phyloP scores from a whole-genome alignment of 2,329 filamentous ascomycete species.

The Calonectria crousiana region DNA sequence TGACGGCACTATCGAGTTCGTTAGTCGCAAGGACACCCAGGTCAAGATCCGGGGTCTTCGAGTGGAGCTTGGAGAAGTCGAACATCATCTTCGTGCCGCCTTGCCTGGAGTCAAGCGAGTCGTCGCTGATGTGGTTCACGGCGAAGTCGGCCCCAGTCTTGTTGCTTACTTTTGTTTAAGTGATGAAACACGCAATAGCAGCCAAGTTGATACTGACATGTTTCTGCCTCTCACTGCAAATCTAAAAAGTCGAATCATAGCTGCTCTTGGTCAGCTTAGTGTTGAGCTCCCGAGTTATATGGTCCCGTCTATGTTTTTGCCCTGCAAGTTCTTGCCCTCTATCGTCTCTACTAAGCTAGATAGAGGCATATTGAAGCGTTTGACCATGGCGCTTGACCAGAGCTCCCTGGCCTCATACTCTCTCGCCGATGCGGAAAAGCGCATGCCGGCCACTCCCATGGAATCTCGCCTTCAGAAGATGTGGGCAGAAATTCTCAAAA shows the following conservation, averaged over 20 bases:
- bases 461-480: constrained; percentile 41
- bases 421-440: constrained; percentile 4
- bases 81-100: constrained; percentile 20
- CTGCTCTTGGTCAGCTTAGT: background rate
- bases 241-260: background rate
- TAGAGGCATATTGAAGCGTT: background rate
- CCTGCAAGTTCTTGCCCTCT: background rate
- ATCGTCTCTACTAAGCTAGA: constrained; percentile 29
- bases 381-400: constrained; percentile 15
- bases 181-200: background rate
- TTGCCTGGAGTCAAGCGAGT: background rate
- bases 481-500: constrained; percentile 46
- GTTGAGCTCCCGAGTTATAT: constrained; percentile 29
- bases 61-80: constrained; percentile 30
- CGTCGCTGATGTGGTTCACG: constrained; percentile 6
- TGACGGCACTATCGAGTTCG: background rate
- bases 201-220: background rate
- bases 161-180: constrained; percentile 2
- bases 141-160: background rate
- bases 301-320: constrained; percentile 29
- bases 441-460: background rate
- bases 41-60: constrained; percentile 68
- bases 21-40: constrained; percentile 58
- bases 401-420: constrained; percentile 25
- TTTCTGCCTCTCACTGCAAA: background rate